Evolutionary conservation across 129 eudicot genomes (phyloP).

Genomic region (Sambucus nigra): DNA sequence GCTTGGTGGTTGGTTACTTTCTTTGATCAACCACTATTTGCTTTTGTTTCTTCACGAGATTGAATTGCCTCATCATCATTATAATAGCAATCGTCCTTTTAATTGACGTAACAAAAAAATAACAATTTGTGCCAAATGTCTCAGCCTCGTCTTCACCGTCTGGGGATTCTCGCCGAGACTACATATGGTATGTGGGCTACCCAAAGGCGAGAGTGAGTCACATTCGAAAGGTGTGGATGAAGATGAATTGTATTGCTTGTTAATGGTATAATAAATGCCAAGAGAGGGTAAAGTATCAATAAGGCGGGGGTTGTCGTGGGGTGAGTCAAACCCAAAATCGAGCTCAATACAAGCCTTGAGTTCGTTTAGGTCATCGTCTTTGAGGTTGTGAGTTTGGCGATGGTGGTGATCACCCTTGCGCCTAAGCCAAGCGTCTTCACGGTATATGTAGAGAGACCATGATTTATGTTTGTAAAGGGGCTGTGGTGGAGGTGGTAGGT

Average conservation of each 20-base stretch:
- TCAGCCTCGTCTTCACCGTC: no score
- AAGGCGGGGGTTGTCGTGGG: slow-evolving; percentile 42
- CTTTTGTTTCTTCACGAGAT: no score
- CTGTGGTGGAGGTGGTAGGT: slow-evolving; percentile 12
- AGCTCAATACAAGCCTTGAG: slow-evolving; percentile 78
- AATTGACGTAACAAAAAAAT: no score
- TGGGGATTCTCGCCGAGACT: no score
- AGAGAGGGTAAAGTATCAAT: slow-evolving; percentile 72
- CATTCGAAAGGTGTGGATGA: slow-evolving; percentile 30
- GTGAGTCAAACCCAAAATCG: slow-evolving; percentile 74
- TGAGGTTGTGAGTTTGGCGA: slow-evolving; percentile 49
- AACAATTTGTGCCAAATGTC: no score
- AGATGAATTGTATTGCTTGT: slow-evolving; percentile 42
- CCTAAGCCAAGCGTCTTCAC: slow-evolving; percentile 72
- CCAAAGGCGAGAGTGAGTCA: slow-evolving; percentile 42
- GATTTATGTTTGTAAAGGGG: slow-evolving; percentile 56
- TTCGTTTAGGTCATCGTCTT: slow-evolving; percentile 73
- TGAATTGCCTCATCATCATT: no score
- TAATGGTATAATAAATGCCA: slow-evolving; percentile 60
- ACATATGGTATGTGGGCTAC: slow-evolving; percentile 44
- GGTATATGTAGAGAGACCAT: slow-evolving; percentile 65
- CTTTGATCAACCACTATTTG: no score
- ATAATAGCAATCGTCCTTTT: no score
- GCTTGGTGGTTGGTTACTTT: no score
- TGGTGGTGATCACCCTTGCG: slow-evolving; percentile 36